phyloP scores from a whole-genome alignment of 2,329 filamentous ascomycete genomes.

The Aureobasidium sp. region DNA sequence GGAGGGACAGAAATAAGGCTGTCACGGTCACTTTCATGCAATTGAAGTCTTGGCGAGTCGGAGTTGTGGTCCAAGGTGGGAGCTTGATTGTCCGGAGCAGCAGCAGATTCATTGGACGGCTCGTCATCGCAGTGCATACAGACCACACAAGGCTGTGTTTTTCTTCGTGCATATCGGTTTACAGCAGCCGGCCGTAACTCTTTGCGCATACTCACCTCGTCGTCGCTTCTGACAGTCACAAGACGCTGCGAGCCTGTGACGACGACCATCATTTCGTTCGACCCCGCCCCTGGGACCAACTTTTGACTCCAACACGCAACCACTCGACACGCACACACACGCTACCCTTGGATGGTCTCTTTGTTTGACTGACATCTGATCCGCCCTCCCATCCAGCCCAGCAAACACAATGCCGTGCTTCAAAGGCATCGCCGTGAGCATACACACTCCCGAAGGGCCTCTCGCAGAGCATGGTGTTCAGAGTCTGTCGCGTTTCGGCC shows the following conservation, averaged over 20 bases:
- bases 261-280: neutral
- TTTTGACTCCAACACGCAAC: neutral
- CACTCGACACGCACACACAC: neutral
- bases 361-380: neutral
- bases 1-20: constrained; percentile 2
- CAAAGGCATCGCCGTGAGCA: constrained; percentile 97
- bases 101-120: constrained; percentile 2
- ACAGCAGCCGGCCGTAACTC: neutral
- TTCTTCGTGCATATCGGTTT: neutral
- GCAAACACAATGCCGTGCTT: constrained; percentile 73
- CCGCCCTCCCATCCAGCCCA: neutral
- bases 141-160: neutral
- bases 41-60: neutral
- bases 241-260: neutral
- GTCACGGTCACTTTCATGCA: neutral
- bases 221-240: neutral
- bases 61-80: neutral
- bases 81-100: neutral
- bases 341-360: neutral
- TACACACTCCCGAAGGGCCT: constrained; percentile 74
- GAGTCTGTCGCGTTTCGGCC: constrained; percentile 81
- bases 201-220: neutral
- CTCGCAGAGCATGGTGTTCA: constrained; percentile 91
- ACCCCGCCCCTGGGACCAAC: constrained; percentile 11
- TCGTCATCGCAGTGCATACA: constrained; percentile 1